Evolutionary conservation across 352 stramenopile genomes (phyloP).

Genomic region (Hyaloperonospora arabidopsidis): DNA sequence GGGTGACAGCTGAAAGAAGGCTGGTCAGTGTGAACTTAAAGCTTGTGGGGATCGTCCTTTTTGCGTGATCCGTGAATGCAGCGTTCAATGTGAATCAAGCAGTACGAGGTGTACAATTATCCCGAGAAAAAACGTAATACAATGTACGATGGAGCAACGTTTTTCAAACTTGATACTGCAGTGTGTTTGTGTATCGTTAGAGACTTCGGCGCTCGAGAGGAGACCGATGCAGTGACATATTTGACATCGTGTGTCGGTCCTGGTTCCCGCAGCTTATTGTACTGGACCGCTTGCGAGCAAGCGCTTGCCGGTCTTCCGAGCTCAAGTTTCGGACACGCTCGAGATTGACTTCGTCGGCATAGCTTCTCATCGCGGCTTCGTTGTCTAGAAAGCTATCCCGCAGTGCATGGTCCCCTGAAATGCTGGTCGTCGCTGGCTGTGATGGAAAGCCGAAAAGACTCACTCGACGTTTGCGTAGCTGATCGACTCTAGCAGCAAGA

Average conservation of each 20-base stretch:
- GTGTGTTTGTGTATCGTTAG: background rate
- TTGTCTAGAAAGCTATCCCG: conserved; percentile 21
- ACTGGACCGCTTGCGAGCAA: conserved; percentile 4
- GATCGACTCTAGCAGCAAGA: conserved; percentile 5
- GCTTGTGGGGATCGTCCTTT: background rate
- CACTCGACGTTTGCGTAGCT: conserved; percentile 6
- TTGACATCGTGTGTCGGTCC: conserved; percentile 11
- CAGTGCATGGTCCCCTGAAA: conserved; percentile 3
- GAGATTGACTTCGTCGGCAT: conserved; percentile 26
- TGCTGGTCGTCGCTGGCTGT: background rate
- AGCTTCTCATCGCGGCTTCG: conserved; percentile 27
- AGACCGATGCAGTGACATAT: conserved; percentile 10
- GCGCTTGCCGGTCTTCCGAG: conserved; percentile 21
- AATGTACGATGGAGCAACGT: conserved; percentile 40
- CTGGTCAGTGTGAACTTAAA: conserved; percentile 6
- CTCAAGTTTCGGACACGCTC: conserved; percentile 23
- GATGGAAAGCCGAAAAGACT: conserved; percentile 7
- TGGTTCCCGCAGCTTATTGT: background rate
- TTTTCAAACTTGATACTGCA: conserved; percentile 1
- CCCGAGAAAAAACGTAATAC: conserved; percentile 33
- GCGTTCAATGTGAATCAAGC: conserved; percentile 25
- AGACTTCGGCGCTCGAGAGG: conserved; percentile 12
- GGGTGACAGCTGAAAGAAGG: conserved; percentile 22
- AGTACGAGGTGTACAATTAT: conserved; percentile 33
- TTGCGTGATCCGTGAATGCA: conserved; percentile 19